A percentile compares a stretch with the other conserved stretches of the same genome.
Evolutionary conservation across 768 basidiomycete genomes (phyloP).

Genomic region (Pleurotus sapidus): DNA sequence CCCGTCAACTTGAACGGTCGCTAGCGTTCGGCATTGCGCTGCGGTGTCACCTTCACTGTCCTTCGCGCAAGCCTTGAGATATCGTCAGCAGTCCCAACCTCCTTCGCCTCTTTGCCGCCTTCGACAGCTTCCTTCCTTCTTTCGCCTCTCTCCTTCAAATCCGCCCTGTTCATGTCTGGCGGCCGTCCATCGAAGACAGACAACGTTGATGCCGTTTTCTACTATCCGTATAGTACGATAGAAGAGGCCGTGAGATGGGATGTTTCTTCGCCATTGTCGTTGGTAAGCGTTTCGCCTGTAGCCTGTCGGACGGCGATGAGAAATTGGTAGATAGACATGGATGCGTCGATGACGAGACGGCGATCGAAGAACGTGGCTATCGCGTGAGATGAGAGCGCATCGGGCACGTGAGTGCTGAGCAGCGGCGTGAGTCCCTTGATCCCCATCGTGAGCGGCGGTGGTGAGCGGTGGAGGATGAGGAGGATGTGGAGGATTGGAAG

Average conservation of each 20-base stretch:
- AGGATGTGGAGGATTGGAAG: too few relatives aligned
- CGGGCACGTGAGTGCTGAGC: conserved; percentile 87
- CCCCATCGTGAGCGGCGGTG: conserved; percentile 54
- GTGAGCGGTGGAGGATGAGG: too few relatives aligned
- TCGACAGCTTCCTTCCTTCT: conserved; percentile 90
- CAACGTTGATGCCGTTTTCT: conserved; percentile 97
- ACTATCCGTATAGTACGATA: conserved; percentile 97
- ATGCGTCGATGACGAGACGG: conserved; percentile 98
- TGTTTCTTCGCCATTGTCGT: conserved; percentile 97
- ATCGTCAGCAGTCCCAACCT: conserved; percentile 83
- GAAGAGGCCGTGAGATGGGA: conserved; percentile 97
- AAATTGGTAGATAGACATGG: conserved; percentile 97
- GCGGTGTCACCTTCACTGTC: conserved; percentile 90
- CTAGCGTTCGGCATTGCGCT: conserved; percentile 96
- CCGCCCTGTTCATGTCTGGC: conserved; percentile 94
- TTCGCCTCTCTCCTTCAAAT: conserved; percentile 96
- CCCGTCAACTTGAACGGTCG: conserved; percentile 90
- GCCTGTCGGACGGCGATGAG: conserved; percentile 95
- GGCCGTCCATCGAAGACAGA: conserved; percentile 99
- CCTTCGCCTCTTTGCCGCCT: conserved; percentile 94
- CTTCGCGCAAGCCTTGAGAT: conserved; percentile 87
- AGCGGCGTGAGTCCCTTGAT: conserved; percentile 95
- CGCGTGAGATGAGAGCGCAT: conserved; percentile 72
- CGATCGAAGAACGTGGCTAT: conserved; percentile 97
- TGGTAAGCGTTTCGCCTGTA: conserved; percentile 95